Percentiles rank a stretch among this genome's conserved stretches.
phyloP scores from a whole-genome alignment of 108 stramenopile genomes.

The Cyclostephanos invisitatus region DNA sequence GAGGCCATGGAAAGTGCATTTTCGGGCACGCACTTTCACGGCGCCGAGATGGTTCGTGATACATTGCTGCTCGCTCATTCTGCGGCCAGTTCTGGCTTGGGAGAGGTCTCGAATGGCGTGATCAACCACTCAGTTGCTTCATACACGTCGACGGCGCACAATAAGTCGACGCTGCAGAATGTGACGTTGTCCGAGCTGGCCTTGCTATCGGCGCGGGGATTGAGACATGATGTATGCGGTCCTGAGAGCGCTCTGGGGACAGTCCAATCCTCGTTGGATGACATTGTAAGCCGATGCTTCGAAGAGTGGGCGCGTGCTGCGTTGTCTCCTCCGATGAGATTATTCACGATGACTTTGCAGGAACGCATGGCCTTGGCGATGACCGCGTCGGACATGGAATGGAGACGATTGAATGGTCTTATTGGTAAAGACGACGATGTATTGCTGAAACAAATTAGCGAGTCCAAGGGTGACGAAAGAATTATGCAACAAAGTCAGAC shows the following conservation, averaged over 20 bases:
- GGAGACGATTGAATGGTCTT: slow-evolving; percentile 51
- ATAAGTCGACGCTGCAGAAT: slow-evolving; percentile 53
- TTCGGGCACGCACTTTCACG: slow-evolving; percentile 86
- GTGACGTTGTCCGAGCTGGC: slow-evolving; percentile 85
- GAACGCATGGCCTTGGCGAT: slow-evolving; percentile 52
- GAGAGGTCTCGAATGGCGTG: slow-evolving; percentile 12
- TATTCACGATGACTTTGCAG: slow-evolving; percentile 40
- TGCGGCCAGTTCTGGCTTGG: slow-evolving; percentile 18
- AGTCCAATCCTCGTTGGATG: slow-evolving; percentile 76
- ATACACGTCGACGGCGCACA: slow-evolving; percentile 14
- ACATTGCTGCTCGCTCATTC: slow-evolving; percentile 65
- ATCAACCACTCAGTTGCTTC: slow-evolving; percentile 14
- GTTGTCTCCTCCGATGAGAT: slow-evolving; percentile 34
- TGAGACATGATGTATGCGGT: slow-evolving; percentile 74
- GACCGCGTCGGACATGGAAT: slow-evolving; percentile 67
- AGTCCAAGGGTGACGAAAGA: slow-evolving; percentile 18
- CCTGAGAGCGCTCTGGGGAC: slow-evolving; percentile 83
- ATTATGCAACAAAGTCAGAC: slow-evolving; percentile 10
- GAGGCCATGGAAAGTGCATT: slow-evolving; percentile 89
- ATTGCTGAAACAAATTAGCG: slow-evolving; percentile 32
- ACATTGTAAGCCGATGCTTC: slow-evolving; percentile 73
- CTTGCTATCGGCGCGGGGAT: slow-evolving; percentile 77
- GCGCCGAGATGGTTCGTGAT: slow-evolving; percentile 87
- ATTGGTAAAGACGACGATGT: slow-evolving; percentile 42
- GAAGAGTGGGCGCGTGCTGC: slow-evolving; percentile 73